Evolutionary conservation across 1,139 yeast genomes (phyloP), one percentile per base, ranked within the genome.

Genomic region (Hyphopichia khmerensis): DNA sequence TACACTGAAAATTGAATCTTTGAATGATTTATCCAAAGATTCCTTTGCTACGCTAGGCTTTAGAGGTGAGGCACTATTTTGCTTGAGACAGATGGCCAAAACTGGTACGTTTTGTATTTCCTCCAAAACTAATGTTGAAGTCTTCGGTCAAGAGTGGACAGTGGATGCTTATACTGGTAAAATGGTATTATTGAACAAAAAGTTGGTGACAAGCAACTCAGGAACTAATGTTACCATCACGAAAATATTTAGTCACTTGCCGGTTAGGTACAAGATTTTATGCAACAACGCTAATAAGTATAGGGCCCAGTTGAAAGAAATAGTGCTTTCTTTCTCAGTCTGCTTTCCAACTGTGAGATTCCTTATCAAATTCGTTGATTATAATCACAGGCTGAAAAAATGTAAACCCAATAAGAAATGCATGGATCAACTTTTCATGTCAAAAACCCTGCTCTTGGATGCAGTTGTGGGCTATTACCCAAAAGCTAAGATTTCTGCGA

Each of bases 51-150:
- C 26, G 21, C 19, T 33, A n/a, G 36, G 36, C 8, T 33, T 33
- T 11, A 18, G 36, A 21, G 36, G 36, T n/a, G 36, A 33, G n/a
- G 36, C 27, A 13, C 17, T 33, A 10, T 33, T 33, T 33, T 5
- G 8, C 10, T 33, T 33, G 17, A 19, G 27, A 11, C 27, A 33
- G 19, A 10, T 33, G n/a, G 13, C 36, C n/a, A 13, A 21, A n/a
- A n/a, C 9, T n/a, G 41, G 38, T 5, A 17, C 29, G 15, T 33
- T 35, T n/a, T 35, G 9, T 3, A 19, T 39, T 3, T 27, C 19
- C 11, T 14, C 41, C 7, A 39, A 39, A 29, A 14, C 31, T 2
- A 13, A 29, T 9, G 5, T 8, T 15, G 41, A 39, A 2, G 19
- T 4, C 7, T 33, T 33, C 11, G 36, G 27, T 13, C 17, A 19